Evolutionary conservation across 352 stramenopile genomes (phyloP), one percentile per base, ranked within the genome.

Genomic region (Phytophthora quininea): DNA sequence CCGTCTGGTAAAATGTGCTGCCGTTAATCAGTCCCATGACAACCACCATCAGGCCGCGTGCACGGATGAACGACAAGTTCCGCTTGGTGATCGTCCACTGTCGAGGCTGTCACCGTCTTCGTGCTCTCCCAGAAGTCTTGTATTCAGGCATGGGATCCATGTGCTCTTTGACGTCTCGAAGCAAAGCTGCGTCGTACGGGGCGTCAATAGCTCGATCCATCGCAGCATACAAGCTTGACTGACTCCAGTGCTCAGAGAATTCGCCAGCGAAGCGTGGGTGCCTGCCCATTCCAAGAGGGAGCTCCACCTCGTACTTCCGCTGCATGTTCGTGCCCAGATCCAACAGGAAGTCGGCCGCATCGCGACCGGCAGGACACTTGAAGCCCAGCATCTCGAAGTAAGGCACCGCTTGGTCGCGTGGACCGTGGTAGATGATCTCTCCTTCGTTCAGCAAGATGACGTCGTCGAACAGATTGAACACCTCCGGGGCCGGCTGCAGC

Each of bases 351-450:
- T 90, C 82, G 2, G 82, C 82, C 9, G 77, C 59, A 43, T 90
- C 79, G 15, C 77, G 78, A 19, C 69, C 49, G 0, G 64, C 67
- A 7, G 80, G 82, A 40, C 78, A 86, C 14, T 70, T 51, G 12
- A 87, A 76, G 0, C 77, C 79, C 4, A 90, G 12, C 1, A 24
- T 58, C 38, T 71, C 56, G 35, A 83, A 86, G 52, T 89, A 86
- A 4, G 54, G 42, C 0, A 84, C 51, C 0, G 72, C 71, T 46
- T 74, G 14, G 1, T 76, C 63, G 1, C 71, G 69, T 30, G 82
- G 77, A 0, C 82, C 82, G 42, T 90, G 73, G 54, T 89, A 90
- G n/a, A 90, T 88, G 3, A 86, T 54, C 19, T 89, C 64, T 3
- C 79, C 79, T n/a, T 88, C 61, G 56, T 89, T 86, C 49, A 90